These are phyloP conservation scores for Arbutus unedo DNA, from an alignment of 148 eudicot genomes.

Conservation along the genomic window DNA sequence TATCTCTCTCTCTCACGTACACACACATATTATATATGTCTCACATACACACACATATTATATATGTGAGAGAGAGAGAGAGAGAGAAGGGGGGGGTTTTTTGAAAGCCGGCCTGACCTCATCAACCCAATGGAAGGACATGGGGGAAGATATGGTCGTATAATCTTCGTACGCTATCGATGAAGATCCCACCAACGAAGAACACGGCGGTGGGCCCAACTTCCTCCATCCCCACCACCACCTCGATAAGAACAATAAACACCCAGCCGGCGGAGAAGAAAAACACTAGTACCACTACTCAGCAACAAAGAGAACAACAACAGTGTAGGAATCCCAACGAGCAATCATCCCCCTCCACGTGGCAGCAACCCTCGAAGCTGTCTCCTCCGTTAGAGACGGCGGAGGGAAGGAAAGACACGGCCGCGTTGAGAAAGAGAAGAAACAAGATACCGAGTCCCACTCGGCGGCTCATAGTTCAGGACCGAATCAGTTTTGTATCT, in stretches of 20 bases:
- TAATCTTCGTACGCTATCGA: constrained; percentile 71
- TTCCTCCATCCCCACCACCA: neutral
- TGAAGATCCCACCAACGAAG: constrained; percentile 42
- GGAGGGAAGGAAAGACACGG: constrained; percentile 15
- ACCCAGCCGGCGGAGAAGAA: too few relatives aligned
- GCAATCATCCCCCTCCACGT: constrained; percentile 24
- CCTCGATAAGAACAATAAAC: neutral
- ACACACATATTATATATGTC: too few relatives aligned
- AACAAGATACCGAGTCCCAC: constrained; percentile 39
- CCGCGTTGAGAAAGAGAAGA: constrained; percentile 27
- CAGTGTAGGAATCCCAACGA: constrained; percentile 10
- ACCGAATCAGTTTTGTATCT: neutral
- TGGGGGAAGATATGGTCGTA: constrained; percentile 40
- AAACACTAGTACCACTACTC: too few relatives aligned
- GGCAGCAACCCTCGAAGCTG: constrained; percentile 22
- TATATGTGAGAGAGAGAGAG: too few relatives aligned
- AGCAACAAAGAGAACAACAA: too few relatives aligned
- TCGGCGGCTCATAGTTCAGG: constrained; percentile 33
- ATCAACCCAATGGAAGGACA: constrained; percentile 36
- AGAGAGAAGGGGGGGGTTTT: too few relatives aligned
- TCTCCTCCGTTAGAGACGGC: constrained; percentile 38
- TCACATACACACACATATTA: too few relatives aligned
- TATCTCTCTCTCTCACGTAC: constrained; percentile 45
- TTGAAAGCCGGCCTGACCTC: constrained; percentile 54
- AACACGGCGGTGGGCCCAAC: neutral